phyloP scores from a whole-genome alignment of 108 stramenopile genomes.

The Skeletonema menzelii region DNA sequence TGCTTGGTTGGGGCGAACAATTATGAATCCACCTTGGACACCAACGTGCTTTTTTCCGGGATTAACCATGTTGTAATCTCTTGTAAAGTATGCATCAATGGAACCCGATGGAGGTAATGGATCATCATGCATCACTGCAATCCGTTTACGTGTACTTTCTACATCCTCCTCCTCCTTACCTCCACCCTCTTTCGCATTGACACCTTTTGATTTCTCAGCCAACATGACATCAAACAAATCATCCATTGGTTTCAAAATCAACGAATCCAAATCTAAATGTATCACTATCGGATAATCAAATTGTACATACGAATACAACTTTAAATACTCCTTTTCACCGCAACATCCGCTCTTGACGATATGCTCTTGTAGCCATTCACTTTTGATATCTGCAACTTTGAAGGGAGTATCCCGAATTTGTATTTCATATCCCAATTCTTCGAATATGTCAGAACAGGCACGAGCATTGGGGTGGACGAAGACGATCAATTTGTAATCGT shows the following conservation, averaged over 20 bases:
- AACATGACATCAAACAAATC: constrained; percentile 74
- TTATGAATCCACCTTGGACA: constrained; percentile 77
- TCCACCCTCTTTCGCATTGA: neutral
- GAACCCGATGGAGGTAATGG: constrained; percentile 29
- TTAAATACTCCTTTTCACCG: constrained; percentile 92
- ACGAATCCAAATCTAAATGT: constrained; percentile 71
- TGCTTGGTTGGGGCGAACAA: constrained; percentile 50
- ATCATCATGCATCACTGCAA: constrained; percentile 28
- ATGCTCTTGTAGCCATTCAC: constrained; percentile 68
- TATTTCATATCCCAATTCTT: constrained; percentile 62
- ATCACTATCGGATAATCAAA: constrained; percentile 72
- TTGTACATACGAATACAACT: constrained; percentile 84
- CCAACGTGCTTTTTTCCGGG: constrained; percentile 55
- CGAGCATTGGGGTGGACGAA: constrained; percentile 74
- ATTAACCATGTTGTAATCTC: constrained; percentile 55
- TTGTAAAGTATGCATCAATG: constrained; percentile 51
- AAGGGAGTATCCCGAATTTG: constrained; percentile 70
- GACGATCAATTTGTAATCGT: constrained; percentile 61
- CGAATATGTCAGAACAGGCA: constrained; percentile 52
- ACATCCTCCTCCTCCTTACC: constrained; percentile 45
- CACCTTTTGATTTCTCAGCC: neutral
- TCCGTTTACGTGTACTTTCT: constrained; percentile 29
- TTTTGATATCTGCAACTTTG: constrained; percentile 76
- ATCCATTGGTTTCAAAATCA: constrained; percentile 74
- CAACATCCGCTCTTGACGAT: constrained; percentile 91